Evolutionary conservation across 2,329 filamentous ascomycete species (phyloP).

Genomic region (Macroventuria anomochaeta): DNA sequence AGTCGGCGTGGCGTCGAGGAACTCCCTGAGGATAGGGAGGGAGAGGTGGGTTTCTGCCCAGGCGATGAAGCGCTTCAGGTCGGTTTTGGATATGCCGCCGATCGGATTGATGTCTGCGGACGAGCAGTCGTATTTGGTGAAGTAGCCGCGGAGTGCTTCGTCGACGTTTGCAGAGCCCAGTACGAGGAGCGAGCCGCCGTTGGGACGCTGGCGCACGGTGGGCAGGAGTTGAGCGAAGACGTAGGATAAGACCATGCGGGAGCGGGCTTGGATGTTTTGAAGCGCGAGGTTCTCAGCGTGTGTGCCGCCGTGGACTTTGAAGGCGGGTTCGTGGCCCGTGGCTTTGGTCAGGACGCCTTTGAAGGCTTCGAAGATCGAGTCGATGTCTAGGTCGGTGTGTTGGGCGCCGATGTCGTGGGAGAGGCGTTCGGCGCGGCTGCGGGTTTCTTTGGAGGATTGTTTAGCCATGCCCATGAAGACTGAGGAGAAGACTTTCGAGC

Average conservation of each 20-base stretch:
- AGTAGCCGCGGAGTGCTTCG: conserved; percentile 57
- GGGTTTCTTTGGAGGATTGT: conserved; percentile 41
- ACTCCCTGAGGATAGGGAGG: conserved; percentile 69
- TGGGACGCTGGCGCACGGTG: conserved; percentile 62
- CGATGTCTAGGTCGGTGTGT: conserved; percentile 73
- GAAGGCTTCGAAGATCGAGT: conserved; percentile 67
- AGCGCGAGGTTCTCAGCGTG: conserved; percentile 68
- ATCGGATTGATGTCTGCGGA: conserved; percentile 63
- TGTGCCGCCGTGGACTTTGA: conserved; percentile 69
- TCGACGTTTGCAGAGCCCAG: conserved; percentile 70
- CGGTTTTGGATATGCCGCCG: conserved; percentile 67
- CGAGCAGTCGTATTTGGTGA: conserved; percentile 74
- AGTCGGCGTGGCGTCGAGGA: conserved; percentile 60
- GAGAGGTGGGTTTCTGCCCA: conserved; percentile 62
- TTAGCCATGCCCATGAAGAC: conserved; percentile 37
- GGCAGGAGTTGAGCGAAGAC: conserved; percentile 69
- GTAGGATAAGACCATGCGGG: conserved; percentile 71
- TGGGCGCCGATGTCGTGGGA: conserved; percentile 69
- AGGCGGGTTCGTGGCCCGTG: conserved; percentile 66
- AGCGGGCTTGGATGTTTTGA: conserved; percentile 70
- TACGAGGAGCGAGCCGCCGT: conserved; percentile 67
- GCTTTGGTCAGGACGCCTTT: conserved; percentile 65
- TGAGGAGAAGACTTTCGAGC: conserved; percentile 64
- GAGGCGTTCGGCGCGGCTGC: conserved; percentile 69
- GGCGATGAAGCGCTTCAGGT: conserved; percentile 74